Percentiles rank a stretch among this genome's conserved stretches.
These are phyloP conservation scores for Geum urbanum DNA, from an alignment of 306 rosid species.

Conservation along the genomic window DNA sequence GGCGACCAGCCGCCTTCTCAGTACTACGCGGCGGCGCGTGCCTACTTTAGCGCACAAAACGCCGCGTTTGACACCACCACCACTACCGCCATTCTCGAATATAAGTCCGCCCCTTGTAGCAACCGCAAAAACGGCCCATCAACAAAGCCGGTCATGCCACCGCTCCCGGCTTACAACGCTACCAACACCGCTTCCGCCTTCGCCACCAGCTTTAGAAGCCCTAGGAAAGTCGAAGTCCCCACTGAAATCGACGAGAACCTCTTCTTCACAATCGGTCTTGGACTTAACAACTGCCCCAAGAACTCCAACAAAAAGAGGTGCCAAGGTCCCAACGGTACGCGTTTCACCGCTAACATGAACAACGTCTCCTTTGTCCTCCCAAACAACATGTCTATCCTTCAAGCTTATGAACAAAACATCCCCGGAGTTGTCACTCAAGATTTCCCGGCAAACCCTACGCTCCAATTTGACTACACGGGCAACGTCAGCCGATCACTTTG, in stretches of 20 bases:
- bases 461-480: slow-evolving; percentile 70
- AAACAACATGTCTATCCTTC: slow-evolving; percentile 52
- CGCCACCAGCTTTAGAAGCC: slow-evolving; percentile 55
- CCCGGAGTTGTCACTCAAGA: slow-evolving; percentile 70
- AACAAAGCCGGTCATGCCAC: slow-evolving; percentile 48
- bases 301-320: slow-evolving; percentile 33
- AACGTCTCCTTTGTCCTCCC: slow-evolving; percentile 78
- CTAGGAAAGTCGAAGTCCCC: slow-evolving; percentile 54
- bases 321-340: slow-evolving; percentile 89
- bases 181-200: slow-evolving; percentile 70
- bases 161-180: slow-evolving; percentile 75
- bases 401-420: slow-evolving; percentile 56
- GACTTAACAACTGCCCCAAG: slow-evolving; percentile 67
- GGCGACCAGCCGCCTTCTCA: slow-evolving; percentile 63
- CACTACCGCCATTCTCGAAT: slow-evolving; percentile 79
- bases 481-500: slow-evolving; percentile 77
- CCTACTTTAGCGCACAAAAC: slow-evolving; percentile 69
- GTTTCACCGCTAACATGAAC: slow-evolving; percentile 85
- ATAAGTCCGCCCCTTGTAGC: slow-evolving; percentile 54
- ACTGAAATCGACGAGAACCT: slow-evolving; percentile 58
- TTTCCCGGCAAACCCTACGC: slow-evolving; percentile 66
- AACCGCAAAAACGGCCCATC: slow-evolving; percentile 30
- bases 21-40: slow-evolving; percentile 77
- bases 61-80: slow-evolving; percentile 83
- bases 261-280: slow-evolving; percentile 68